A percentile compares a stretch with the other conserved stretches of the same genome.
These are phyloP conservation scores for Usnea hakonensis DNA, from an alignment of 495 filamentous ascomycete genomes.

Conservation along the genomic window DNA sequence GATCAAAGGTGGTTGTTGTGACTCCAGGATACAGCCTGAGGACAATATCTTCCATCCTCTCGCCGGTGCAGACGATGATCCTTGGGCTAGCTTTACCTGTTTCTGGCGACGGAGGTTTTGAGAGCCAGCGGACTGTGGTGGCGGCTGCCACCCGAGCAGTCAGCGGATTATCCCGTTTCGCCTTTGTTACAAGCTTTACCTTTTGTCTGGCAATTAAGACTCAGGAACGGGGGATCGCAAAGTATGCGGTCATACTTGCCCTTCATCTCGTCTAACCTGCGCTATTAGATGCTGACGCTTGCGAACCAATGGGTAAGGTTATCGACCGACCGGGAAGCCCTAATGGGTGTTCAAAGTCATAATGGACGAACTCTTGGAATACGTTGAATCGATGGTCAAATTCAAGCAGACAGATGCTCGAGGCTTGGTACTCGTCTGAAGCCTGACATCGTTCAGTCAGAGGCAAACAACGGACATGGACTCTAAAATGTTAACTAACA, in stretches of 20 bases:
- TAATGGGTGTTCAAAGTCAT: slow-evolving; percentile 63
- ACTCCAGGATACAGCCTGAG: slow-evolving; percentile 26
- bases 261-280: slow-evolving; percentile 44
- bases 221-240: slow-evolving; percentile 70
- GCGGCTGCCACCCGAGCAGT: slow-evolving; percentile 43
- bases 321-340: slow-evolving; percentile 46
- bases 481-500: slow-evolving; percentile 32
- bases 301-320: background rate
- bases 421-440: slow-evolving; percentile 28
- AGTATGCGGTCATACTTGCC: slow-evolving; percentile 58
- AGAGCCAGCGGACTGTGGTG: slow-evolving; percentile 63
- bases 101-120: slow-evolving; percentile 31
- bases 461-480: background rate
- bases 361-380: slow-evolving; percentile 61
- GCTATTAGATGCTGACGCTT: background rate
- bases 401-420: slow-evolving; percentile 57
- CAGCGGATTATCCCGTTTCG: background rate
- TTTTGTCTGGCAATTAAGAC: slow-evolving; percentile 75
- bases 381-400: slow-evolving; percentile 63
- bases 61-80: slow-evolving; percentile 66
- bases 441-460: slow-evolving; percentile 9
- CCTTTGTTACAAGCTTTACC: slow-evolving; percentile 30
- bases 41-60: slow-evolving; percentile 46
- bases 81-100: slow-evolving; percentile 24
- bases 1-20: slow-evolving; percentile 34